phyloP scores from a whole-genome alignment of 2,329 filamentous ascomycete species.

The Sporothrix variecibatus region DNA sequence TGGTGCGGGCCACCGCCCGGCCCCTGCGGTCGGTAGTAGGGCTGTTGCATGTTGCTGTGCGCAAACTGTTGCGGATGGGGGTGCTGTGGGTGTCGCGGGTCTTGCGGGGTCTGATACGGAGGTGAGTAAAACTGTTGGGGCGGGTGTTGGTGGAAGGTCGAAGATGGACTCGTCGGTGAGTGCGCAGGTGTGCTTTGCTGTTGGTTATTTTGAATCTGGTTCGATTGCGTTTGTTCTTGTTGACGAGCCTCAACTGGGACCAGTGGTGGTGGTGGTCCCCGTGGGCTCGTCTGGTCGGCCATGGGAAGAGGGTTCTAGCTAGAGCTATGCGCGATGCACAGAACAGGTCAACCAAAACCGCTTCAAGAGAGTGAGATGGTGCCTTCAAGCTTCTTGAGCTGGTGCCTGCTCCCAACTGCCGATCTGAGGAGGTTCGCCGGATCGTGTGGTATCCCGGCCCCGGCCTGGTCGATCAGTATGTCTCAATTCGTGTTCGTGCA shows the following conservation, averaged over 20 bases:
- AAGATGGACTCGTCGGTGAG: background rate
- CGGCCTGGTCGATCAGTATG: background rate
- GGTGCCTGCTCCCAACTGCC: background rate
- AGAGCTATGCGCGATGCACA: background rate
- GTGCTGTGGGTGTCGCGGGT: background rate
- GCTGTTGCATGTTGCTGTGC: constrained; percentile 1
- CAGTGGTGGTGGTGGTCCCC: background rate
- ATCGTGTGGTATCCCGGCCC: background rate
- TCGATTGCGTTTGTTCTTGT: background rate
- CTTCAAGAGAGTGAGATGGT: background rate
- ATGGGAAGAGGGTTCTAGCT: background rate
- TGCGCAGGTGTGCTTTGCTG: background rate
- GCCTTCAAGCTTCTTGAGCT: background rate
- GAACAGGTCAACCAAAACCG: background rate
- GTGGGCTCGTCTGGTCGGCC: background rate
- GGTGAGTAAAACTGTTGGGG: background rate
- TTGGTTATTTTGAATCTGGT: background rate
- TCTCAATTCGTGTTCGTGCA: background rate
- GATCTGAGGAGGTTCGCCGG: background rate
- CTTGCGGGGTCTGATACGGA: background rate
- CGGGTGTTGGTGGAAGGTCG: background rate
- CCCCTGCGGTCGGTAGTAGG: background rate
- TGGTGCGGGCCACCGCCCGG: background rate
- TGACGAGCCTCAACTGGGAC: background rate
- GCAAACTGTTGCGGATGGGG: background rate